These are phyloP conservation scores for Chamaenerion angustifolium DNA, from an alignment of 345 rosid genomes.

Conservation along the genomic window DNA sequence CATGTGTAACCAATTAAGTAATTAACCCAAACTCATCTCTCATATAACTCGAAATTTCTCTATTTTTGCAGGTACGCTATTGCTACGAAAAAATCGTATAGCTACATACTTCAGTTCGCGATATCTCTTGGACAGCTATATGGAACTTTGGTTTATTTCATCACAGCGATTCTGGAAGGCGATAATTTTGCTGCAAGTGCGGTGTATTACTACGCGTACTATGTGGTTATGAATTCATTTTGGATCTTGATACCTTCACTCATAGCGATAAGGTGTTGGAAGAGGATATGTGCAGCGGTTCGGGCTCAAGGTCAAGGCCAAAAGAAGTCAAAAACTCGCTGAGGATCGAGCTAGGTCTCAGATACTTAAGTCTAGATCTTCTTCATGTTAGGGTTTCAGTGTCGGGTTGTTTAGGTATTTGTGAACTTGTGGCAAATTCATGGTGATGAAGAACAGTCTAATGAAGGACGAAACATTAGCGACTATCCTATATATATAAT, in stretches of 20 bases:
- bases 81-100: slow-evolving; percentile 56
- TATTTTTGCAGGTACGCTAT: slow-evolving; percentile 53
- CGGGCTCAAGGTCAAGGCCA: slow-evolving; percentile 21
- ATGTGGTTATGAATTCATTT: slow-evolving; percentile 46
- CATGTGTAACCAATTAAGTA: too few relatives aligned
- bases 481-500: too few relatives aligned
- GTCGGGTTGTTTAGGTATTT: too few relatives aligned
- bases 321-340: slow-evolving; percentile 35
- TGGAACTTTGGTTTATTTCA: slow-evolving; percentile 68
- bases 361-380: too few relatives aligned
- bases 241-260: slow-evolving; percentile 65
- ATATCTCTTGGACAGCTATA: slow-evolving; percentile 84
- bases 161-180: slow-evolving; percentile 71
- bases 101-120: slow-evolving; percentile 76
- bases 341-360: slow-evolving; percentile 6
- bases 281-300: slow-evolving; percentile 38
- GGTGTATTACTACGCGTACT: slow-evolving; percentile 54
- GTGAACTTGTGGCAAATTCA: too few relatives aligned
- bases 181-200: slow-evolving; percentile 59
- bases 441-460: too few relatives aligned
- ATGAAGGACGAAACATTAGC: too few relatives aligned
- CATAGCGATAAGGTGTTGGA: slow-evolving; percentile 68
- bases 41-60: neutral
- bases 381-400: too few relatives aligned
- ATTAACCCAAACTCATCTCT: neutral